Evolutionary conservation across 768 basidiomycete genomes (phyloP).

Genomic region (Lactarius pseudohatsudake): DNA sequence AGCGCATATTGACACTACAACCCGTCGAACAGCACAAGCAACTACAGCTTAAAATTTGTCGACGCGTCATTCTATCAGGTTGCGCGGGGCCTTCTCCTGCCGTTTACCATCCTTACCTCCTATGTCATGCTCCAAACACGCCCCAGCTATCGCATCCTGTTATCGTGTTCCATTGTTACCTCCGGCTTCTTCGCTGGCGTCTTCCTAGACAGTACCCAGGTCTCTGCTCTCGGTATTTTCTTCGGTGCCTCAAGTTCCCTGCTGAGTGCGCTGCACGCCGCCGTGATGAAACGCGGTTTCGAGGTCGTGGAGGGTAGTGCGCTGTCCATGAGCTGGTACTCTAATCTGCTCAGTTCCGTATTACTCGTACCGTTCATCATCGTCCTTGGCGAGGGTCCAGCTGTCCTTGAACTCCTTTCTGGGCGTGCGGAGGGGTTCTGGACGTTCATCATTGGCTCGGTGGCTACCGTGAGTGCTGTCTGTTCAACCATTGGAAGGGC

Average conservation of each 20-base stretch:
- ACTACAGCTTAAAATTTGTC: constrained; percentile 90
- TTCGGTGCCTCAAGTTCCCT: constrained; percentile 84
- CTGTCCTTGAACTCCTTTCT: constrained; percentile 56
- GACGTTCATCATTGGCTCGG: constrained; percentile 77
- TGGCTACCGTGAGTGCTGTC: constrained; percentile 59
- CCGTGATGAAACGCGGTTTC: constrained; percentile 89
- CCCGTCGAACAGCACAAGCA: constrained; percentile 62
- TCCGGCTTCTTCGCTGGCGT: constrained; percentile 90
- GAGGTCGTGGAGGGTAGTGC: constrained; percentile 80
- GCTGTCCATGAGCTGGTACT: constrained; percentile 87
- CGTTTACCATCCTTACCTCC: constrained; percentile 90
- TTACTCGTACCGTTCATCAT: constrained; percentile 72
- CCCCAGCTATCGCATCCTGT: constrained; percentile 72
- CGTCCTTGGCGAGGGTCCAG: constrained; percentile 72
- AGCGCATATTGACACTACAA: constrained; percentile 12
- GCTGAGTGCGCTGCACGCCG: constrained; percentile 89
- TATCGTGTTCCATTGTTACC: constrained; percentile 80
- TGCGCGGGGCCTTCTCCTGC: constrained; percentile 89
- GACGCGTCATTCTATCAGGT: constrained; percentile 96
- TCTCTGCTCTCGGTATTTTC: constrained; percentile 62
- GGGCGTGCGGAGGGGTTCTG: constrained; percentile 47
- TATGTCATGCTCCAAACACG: constrained; percentile 71
- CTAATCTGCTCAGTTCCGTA: constrained; percentile 76
- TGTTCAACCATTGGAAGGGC: neutral
- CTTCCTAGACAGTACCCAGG: constrained; percentile 66